These are phyloP conservation scores for Tulasnella sp. DNA, from an alignment of 768 basidiomycete species.

Conservation along the genomic window DNA sequence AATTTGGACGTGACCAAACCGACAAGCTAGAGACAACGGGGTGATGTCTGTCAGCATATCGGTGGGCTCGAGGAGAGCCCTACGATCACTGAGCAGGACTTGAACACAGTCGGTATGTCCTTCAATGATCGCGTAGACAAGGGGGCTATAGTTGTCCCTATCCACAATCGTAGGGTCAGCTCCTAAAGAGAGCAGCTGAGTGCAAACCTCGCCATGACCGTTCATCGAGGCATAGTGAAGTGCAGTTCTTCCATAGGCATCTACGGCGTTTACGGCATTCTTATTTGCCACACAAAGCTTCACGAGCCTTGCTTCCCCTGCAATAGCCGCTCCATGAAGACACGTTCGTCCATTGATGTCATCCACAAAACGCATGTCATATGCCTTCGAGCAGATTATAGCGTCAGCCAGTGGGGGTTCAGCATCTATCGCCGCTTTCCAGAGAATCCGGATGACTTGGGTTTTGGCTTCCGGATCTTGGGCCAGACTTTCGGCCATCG, in stretches of 20 bases:
- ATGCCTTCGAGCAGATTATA: constrained; percentile 55
- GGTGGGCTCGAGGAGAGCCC: constrained; percentile 48
- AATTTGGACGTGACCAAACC: constrained; percentile 76
- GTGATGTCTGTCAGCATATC: constrained; percentile 37
- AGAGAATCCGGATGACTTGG: constrained; percentile 81
- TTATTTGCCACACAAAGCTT: constrained; percentile 63
- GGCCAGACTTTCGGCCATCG: constrained; percentile 54
- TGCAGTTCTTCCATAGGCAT: constrained; percentile 85
- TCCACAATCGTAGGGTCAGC: constrained; percentile 56
- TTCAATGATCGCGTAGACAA: constrained; percentile 82
- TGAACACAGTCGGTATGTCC: constrained; percentile 74
- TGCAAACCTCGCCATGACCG: constrained; percentile 66
- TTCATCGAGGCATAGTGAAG: constrained; percentile 95
- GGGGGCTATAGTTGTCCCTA: constrained; percentile 87
- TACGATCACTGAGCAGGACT: constrained; percentile 64
- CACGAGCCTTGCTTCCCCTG: constrained; percentile 65
- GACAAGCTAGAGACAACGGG: constrained; percentile 82
- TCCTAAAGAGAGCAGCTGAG: constrained; percentile 54
- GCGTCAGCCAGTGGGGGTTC: constrained; percentile 58
- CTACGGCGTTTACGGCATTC: constrained; percentile 57
- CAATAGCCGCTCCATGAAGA: constrained; percentile 84
- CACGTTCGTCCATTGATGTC: constrained; percentile 94
- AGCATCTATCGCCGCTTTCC: constrained; percentile 82
- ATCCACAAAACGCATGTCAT: constrained; percentile 87
- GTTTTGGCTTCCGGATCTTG: constrained; percentile 42